Evolutionary conservation across 2,329 filamentous ascomycete species (phyloP), one percentile per base, ranked within the genome.

Genomic region (Malbranchea zuffiana): DNA sequence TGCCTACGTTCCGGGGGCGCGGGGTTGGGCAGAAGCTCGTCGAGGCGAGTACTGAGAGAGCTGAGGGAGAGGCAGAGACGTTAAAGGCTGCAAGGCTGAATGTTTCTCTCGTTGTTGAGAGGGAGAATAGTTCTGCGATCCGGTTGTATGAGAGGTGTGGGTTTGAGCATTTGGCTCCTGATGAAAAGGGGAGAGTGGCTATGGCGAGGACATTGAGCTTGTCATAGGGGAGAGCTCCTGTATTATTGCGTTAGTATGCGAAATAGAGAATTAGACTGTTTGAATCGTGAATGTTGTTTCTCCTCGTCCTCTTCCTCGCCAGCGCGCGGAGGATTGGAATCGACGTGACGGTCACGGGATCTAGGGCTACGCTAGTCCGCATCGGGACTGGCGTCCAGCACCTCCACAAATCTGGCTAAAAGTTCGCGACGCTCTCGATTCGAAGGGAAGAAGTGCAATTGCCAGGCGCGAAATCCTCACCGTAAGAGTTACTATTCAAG

Each of bases 401-500:
- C 25, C 19, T 35, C 42, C 42, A 39, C 42, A 42, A 29, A 34
- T 39, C 29, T 25, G 17, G 4, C 13, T 3, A n/a, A 34, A 30
- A 39, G 19, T 39, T 35, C 10, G 26, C 29, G 19, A 26, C n/a
- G 19, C 16, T 42, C 32, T 27, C 35, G 13, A 27, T n/a, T 39
- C 19, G 17, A 21, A n/a, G n/a, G n/a, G n/a, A 27, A 10, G 25
- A 20, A 38, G 5, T 12, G 18, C 24, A 24, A 32, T 19, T 37
- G 31, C 29, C 23, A 40, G 32, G 34, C 37, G 32, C 41, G 47
- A 65, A 64, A 69, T 65, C 75, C 75, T 72, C 75, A 83, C 80
- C 80, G 82, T 75, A 82, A 81, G 77, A 79, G 74, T 54, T 45
- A 49, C 30, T 31, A 6, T 28, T 27, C 20, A 45, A 53, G 45